Percentiles rank a stretch among this genome's conserved stretches.
Conservation (phyloP, 495 filamentous ascomycete species). For the Talaromyces stipitatus region DNA sequence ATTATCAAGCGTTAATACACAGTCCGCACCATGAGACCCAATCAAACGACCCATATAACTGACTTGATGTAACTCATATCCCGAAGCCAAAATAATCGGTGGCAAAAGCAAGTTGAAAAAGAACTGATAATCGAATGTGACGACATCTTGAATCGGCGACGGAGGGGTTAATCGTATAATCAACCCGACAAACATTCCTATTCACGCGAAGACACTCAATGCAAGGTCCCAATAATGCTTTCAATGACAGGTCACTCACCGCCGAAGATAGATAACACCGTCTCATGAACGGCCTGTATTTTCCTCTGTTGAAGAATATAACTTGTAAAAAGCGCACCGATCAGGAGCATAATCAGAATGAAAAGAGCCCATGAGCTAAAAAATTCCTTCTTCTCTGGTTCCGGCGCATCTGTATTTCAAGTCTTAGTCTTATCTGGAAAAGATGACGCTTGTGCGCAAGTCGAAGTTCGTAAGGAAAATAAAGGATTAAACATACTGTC, state of each 20-base stretch:
- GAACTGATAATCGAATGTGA: constrained; percentile 96
- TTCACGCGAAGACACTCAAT: constrained; percentile 4
- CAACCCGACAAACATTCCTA: constrained; percentile 93
- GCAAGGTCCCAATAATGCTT: background rate
- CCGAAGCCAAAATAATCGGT: constrained; percentile 93
- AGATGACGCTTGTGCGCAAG: background rate
- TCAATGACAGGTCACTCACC: constrained; percentile 46
- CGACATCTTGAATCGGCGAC: constrained; percentile 74
- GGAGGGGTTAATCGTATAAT: constrained; percentile 73
- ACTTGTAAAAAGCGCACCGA: constrained; percentile 91
- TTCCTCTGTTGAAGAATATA: constrained; percentile 92
- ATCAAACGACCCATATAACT: no score
- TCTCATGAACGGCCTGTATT: constrained; percentile 96
- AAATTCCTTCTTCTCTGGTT: constrained; percentile 76
- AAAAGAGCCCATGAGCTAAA: constrained; percentile 94
- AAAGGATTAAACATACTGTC: constrained; percentile 33
- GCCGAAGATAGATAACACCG: constrained; percentile 95
- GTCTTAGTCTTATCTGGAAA: background rate
- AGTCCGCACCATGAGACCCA: background rate
- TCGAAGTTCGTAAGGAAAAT: background rate
- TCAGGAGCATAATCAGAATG: constrained; percentile 88
- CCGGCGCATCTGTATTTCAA: constrained; percentile 38
- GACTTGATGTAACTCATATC: constrained; percentile 90
- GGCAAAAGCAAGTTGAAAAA: constrained; percentile 98
- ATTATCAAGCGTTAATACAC: background rate